phyloP scores from a whole-genome alignment of 1,284 basidiomycete species.

The Cutaneotrichosporon sp. region DNA sequence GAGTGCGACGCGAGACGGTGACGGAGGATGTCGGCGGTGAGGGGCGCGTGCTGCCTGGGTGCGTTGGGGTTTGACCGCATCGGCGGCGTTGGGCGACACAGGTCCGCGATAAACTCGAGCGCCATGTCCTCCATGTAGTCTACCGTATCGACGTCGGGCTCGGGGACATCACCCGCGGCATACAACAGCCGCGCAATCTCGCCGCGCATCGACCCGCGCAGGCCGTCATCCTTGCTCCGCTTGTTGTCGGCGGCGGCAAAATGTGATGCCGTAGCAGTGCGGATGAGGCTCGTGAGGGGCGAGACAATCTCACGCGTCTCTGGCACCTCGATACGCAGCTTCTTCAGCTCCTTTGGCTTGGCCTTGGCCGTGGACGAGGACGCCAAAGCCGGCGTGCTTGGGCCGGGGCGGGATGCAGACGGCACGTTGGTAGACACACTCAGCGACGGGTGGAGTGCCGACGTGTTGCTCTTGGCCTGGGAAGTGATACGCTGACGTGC shows the following conservation, averaged over 20 bases:
- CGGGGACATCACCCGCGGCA: slow-evolving; percentile 37
- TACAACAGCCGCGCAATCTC: slow-evolving; percentile 44
- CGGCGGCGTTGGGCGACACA: slow-evolving; percentile 36
- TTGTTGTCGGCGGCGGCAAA: neutral
- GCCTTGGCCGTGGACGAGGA: slow-evolving; percentile 2
- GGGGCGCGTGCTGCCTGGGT: slow-evolving; percentile 20
- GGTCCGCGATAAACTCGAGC: slow-evolving; percentile 37
- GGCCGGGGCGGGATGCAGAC: neutral
- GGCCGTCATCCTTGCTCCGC: slow-evolving; percentile 24
- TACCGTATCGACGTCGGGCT: slow-evolving; percentile 38
- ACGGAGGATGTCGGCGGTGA: slow-evolving; percentile 31
- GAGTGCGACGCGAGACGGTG: slow-evolving; percentile 32
- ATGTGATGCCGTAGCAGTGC: neutral
- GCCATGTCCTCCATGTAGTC: slow-evolving; percentile 44
- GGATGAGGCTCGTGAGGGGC: neutral
- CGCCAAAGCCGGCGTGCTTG: neutral
- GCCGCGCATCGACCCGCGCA: slow-evolving; percentile 41
- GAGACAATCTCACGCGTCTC: neutral
- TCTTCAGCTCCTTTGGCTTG: slow-evolving; percentile 3
- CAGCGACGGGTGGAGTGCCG: slow-evolving; percentile 5
- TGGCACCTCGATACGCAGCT: slow-evolving; percentile 4
- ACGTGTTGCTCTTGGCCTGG: neutral
- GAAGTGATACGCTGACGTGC: slow-evolving; percentile 8
- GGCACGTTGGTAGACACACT: neutral
- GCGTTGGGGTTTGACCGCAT: slow-evolving; percentile 21